Evolutionary conservation across 2,329 filamentous ascomycete genomes (phyloP), one percentile per base, ranked within the genome.

Genomic region (Fusarium solani-melongenae): DNA sequence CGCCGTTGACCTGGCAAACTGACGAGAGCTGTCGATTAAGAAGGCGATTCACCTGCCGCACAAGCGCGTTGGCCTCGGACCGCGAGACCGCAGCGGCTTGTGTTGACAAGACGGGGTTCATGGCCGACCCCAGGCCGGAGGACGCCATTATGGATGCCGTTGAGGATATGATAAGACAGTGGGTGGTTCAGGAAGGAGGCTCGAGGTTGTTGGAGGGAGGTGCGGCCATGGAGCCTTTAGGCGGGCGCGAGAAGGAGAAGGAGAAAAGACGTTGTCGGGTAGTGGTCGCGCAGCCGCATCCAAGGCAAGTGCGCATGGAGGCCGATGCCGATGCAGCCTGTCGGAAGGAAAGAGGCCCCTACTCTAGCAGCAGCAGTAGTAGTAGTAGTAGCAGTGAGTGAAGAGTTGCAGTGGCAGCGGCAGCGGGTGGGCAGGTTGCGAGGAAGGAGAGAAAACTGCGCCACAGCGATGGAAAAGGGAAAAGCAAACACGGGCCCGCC

Each of bases 1-100:
- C 86, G 55, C 91, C 89, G 84, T 97, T 94, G 69, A 89, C 86
- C 72, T 90, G 89, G 79, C 96, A 93, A 74, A 98, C 92, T 61
- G 88, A 88, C 77, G 94, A 93, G 57, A 98, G 88, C 77, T 95
- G 91, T 22, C 86, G 83, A 77, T 90, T 90, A 33, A 89, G 82
- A 24, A 91, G 81, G 14, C 81, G 81, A 68, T 86, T 82, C 17
- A 87, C 82, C 63, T 84, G 82, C 69, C 85, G 81, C 51, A 85
- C 80, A 59, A 90, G 83, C 53, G 79, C 73, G 68, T 83, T 80
- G 67, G 87, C 84, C 64, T 90, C 88, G 33, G 80, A 77, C 65
- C 79, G 78, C 57, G 82, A 73, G 61, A 83, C 81, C 44, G 75
- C 67, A 66, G 71, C 71, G 74, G 78, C 44, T 57, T 63, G 57